Base-by-base conservation (phyloP, 2,329 filamentous ascomycete genomes). In the Nemania sp. region DNA sequence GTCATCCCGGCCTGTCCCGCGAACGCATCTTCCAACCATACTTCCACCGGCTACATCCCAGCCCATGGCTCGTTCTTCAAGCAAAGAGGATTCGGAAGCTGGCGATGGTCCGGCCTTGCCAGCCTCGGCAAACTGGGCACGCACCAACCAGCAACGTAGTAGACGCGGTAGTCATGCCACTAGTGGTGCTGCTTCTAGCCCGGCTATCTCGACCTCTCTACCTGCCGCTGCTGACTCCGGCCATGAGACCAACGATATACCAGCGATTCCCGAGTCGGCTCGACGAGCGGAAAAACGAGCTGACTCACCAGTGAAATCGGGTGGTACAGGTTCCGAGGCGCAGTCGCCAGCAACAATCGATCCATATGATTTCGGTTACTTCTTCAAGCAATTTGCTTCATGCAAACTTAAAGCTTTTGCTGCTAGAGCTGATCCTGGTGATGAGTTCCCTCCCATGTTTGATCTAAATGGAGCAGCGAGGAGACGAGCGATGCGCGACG, bases 61-160 rank as follows among this genome's bases (percentile, higher is more conserved):
- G 66, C 77, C 83, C n/a, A 92, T 95, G 89, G 83, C 82, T 34
- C 84, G 90, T 40, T 88, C 91, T 62, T 81, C 84, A n/a, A 93
- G 90, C 75, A 92, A 90, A 72, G 91, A 96, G 61, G 88, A 85
- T 10, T 87, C 89, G 0, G 86, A 89, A 57, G 84, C 81, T 69
- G 87, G 84, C n/a, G 94, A 97, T 71, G 88, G 89, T 2, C 92
- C 95, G 40, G 95, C 92, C n/a, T 80, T 99, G 43, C 96, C 95
- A 2, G 92, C 93, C 1, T 92, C 93, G 3, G 95, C 94, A 4
- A 97, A 89, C 72, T 99, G 95, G 95, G 95, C 94, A 79, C 80
- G 87, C 73, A 85, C 88, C 71, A 80, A 87, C 58, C 86, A 80
- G 75, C 85, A 83, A 65, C 83, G 82, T 60, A 91, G 85, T 76